Evolutionary conservation across 2,329 filamentous ascomycete genomes (phyloP), one percentile per base, ranked within the genome.

Genomic region (Alternaria arbusti): DNA sequence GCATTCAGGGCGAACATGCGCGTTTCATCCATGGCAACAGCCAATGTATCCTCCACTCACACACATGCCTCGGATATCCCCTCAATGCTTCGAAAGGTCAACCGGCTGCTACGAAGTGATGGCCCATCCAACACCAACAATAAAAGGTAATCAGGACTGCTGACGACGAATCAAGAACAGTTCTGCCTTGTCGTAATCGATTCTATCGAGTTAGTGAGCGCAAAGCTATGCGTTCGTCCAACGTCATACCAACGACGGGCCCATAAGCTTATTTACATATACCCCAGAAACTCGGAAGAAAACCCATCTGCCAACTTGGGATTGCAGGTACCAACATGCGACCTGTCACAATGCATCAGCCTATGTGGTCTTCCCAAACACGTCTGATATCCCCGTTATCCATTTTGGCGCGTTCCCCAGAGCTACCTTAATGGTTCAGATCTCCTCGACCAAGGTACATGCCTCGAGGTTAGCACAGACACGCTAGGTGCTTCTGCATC

Each of bases 391-490:
- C 13, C 40, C 25, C 13, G 1, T 58, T 22, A 20, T 20, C 9
- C 40, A 17, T 54, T 50, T 15, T 54, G 52, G 49, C 23, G 28
- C 44, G 13, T 32, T 54, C 25, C 47, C 20, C 30, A 28, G 25
- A 12, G 13, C 26, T 23, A 46, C 3, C 15, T 23, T 10, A 54
- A 45, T 43, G 23, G 47, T 17, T 28, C 40, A 30, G 36, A 22
- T 51, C 56, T 58, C 17, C 40, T 54, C 57, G 47, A 59, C 47
- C 49, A 52, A 54, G 11, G 47, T 59, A 43, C 30, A 54, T 54
- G 49, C 49, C 30, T 40, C 57, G 30, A 54, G 30, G 25, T 22
- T 32, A 45, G 57, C 57, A 59, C 47, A 13, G 57, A 25, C 43
- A 43, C 47, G n/a, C 57, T 51, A 12, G 47, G 40, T 46, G 28